A percentile compares a stretch with the other conserved stretches of the same genome.
These are phyloP conservation scores for Blastobotrys mokoenaii DNA, from an alignment of 805 yeast genomes.

Conservation along the genomic window DNA sequence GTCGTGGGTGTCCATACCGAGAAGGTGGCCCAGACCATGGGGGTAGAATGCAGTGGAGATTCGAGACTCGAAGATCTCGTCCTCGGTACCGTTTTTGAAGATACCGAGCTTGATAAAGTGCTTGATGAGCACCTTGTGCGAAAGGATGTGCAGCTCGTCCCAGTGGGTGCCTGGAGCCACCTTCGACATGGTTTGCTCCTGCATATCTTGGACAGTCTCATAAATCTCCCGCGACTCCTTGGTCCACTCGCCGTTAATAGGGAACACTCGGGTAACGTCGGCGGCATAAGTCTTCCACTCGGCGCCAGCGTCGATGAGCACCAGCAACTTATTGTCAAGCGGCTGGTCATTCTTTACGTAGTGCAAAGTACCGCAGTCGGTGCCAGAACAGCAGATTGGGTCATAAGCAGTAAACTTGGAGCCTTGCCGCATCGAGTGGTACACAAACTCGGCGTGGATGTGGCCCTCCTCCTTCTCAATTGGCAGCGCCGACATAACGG, in stretches of 20 bases:
- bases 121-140: conserved; percentile 70
- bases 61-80: conserved; percentile 62
- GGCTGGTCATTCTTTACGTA: conserved; percentile 74
- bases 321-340: conserved; percentile 48
- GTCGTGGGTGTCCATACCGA: conserved; percentile 96
- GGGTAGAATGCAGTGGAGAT: conserved; percentile 81
- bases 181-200: conserved; percentile 53
- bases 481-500: conserved; percentile 89
- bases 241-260: conserved; percentile 83
- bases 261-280: conserved; percentile 94
- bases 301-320: conserved; percentile 93
- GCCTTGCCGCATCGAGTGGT: conserved; percentile 91
- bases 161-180: conserved; percentile 78
- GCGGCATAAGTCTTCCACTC: conserved; percentile 91
- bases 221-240: conserved; percentile 80
- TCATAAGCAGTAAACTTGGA: conserved; percentile 84
- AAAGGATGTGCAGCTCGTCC: conserved; percentile 75
- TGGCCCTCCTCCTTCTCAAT: conserved; percentile 83
- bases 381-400: conserved; percentile 93
- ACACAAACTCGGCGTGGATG: conserved; percentile 89
- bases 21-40: conserved; percentile 89
- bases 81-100: conserved; percentile 47
- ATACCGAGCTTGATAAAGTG: conserved; percentile 69
- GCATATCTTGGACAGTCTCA: conserved; percentile 77
- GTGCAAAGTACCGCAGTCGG: conserved; percentile 84